Conservation (phyloP, 768 basidiomycete species). For the Termitomyces sp. region DNA sequence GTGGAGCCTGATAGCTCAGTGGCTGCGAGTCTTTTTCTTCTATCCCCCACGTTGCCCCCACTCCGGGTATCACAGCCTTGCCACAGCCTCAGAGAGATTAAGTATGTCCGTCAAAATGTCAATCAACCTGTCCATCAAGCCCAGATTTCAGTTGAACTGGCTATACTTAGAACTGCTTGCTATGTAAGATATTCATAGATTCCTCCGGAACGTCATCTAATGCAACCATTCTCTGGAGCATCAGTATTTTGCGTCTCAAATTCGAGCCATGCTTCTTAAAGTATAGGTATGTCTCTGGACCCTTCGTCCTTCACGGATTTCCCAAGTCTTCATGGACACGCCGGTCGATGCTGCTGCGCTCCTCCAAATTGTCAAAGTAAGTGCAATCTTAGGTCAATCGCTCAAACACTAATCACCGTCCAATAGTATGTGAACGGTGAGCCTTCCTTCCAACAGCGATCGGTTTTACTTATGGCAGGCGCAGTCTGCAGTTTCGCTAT, state of each 20-base stretch:
- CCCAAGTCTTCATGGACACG: background rate
- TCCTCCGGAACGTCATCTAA: too few species aligned
- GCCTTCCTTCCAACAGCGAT: background rate
- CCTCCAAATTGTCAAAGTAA: conserved; percentile 4
- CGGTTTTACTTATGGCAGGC: background rate
- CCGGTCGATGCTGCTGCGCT: background rate
- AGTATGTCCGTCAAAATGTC: background rate
- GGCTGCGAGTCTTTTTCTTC: background rate
- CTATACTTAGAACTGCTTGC: too few species aligned
- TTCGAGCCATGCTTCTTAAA: background rate
- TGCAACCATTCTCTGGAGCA: background rate
- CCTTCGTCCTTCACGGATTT: background rate
- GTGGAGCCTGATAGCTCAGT: too few species aligned
- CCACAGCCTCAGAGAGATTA: background rate
- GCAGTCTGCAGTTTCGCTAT: conserved; percentile 10
- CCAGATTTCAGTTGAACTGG: background rate
- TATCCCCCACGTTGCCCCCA: too few species aligned
- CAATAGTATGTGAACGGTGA: conserved; percentile 10
- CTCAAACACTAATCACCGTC: background rate
- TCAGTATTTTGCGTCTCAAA: background rate
- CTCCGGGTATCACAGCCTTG: too few species aligned
- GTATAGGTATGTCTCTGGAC: too few species aligned
- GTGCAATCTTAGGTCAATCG: background rate
- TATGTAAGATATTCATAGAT: background rate
- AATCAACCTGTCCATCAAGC: background rate